Base-by-base conservation (phyloP, 2,329 filamentous ascomycete genomes). In the Bipolaris victoriae region DNA sequence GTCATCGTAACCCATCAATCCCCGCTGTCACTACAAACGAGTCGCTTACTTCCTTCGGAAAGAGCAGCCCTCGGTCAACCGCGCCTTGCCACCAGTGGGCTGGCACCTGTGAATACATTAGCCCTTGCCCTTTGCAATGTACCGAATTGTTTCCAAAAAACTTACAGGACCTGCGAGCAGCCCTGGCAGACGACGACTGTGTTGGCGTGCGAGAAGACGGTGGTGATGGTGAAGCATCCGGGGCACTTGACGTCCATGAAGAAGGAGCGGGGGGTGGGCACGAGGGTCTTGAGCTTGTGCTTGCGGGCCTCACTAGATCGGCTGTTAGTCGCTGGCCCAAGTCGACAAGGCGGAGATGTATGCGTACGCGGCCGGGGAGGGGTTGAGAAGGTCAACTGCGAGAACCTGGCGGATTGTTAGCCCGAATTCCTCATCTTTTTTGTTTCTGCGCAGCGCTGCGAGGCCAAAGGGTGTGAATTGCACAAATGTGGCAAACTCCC, bases 221-320 rank as follows among this genome's bases (percentile, higher is more conserved):
- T 99, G 82, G 95, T 99, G 88, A 99, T 99, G 83, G 93, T 97
- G 90, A 98, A 99, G 91, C 95, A 99, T 78, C 95, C 95, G 81
- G 95, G 95, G 91, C 95, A 99, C 90, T 99, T 99, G 87, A 99
- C 95, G 81, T 99, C 95, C 95, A 99, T 99, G 91, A 99, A 99
- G 91, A 98, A 99, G 73, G 94, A 98, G 82, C 95, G 92, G 77
- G 95, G 95, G 71, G 88, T 90, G 77, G 95, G 95, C 80, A 99
- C 95, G 77, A 99, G 91, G 73, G 87, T 92, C 92, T 99, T 99
- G 82, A 99, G 92, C 92, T 99, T 99, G 91, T 99, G 95, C 91
- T 98, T 98, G 86, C 92, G 92, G 79, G 92, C 92, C 90, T 99
- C 95, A 82, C 72, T 75, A 58, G 45, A 49, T 62, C 43, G 52